Conservation (phyloP, 2,329 filamentous ascomycete genomes). For the Fusarium udum region DNA sequence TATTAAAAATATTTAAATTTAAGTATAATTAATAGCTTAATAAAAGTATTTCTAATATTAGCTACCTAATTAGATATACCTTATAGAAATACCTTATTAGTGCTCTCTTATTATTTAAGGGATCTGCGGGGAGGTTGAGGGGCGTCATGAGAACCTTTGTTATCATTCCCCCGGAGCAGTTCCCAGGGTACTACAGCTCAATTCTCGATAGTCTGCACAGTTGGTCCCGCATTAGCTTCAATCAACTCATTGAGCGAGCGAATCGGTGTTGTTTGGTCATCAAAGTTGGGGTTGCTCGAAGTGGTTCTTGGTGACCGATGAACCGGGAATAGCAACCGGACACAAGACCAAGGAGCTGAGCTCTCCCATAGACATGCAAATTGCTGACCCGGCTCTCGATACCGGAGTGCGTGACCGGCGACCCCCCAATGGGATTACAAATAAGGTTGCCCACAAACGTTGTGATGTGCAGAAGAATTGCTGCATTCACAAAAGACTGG, state of each 20-base stretch:
- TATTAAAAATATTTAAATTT: too few relatives aligned
- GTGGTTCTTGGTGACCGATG: conserved; percentile 11
- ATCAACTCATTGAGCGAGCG: conserved; percentile 12
- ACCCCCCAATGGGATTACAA: conserved; percentile 32
- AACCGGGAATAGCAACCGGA: conserved; percentile 23
- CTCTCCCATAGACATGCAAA: conserved; percentile 9
- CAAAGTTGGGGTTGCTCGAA: conserved; percentile 10
- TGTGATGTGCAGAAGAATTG: conserved; percentile 21
- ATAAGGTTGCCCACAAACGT: conserved; percentile 11
- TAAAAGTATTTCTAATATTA: too few relatives aligned
- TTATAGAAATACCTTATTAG: too few relatives aligned
- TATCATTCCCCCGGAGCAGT: conserved; percentile 13
- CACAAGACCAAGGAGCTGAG: conserved; percentile 2
- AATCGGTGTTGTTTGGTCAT: conserved; percentile 26
- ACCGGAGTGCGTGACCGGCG: conserved; percentile 25
- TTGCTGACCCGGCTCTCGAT: conserved; percentile 19
- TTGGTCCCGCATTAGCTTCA: conserved; percentile 18
- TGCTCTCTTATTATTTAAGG: too few relatives aligned
- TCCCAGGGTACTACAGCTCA: conserved; percentile 5
- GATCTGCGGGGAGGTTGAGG: neutral
- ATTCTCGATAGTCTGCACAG: conserved; percentile 24
- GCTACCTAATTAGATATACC: too few relatives aligned
- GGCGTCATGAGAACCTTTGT: conserved; percentile 11
- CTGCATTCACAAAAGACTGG: conserved; percentile 19
- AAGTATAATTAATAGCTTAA: too few relatives aligned